phyloP scores from a whole-genome alignment of 805 yeast genomes.

The Candida arabinofermentans region DNA sequence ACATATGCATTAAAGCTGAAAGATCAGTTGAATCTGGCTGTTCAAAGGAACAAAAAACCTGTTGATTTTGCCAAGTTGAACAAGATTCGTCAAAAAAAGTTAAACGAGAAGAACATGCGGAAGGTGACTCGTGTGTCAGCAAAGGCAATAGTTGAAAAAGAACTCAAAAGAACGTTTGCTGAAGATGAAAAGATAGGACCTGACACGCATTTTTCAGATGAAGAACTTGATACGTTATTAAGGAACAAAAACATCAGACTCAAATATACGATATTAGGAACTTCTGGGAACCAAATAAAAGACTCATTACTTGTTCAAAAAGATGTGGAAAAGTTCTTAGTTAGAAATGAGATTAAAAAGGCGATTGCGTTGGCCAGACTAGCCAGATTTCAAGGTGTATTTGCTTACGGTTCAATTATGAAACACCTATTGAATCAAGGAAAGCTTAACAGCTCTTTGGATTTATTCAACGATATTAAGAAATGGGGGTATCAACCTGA shows the following conservation, averaged over 20 bases:
- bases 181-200: conserved; percentile 21
- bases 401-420: conserved; percentile 61
- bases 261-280: conserved; percentile 53
- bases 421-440: conserved; percentile 43
- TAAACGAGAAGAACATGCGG: conserved; percentile 14
- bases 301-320: conserved; percentile 55
- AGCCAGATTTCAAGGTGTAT: conserved; percentile 41
- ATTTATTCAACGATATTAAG: conserved; percentile 49
- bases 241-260: conserved; percentile 37
- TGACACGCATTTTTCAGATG: conserved; percentile 20
- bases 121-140: conserved; percentile 30
- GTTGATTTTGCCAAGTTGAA: not conserved
- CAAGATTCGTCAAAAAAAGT: not conserved
- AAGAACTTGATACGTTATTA: conserved; percentile 24
- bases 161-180: conserved; percentile 16
- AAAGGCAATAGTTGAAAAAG: conserved; percentile 15
- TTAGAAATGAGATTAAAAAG: conserved; percentile 44
- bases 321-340: conserved; percentile 50
- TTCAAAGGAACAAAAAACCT: not conserved
- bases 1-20: not conserved
- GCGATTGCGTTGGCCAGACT: conserved; percentile 35
- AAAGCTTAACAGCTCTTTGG: conserved; percentile 45
- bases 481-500: conserved; percentile 58
- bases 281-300: conserved; percentile 49
- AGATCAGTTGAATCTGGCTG: not conserved